phyloP scores from a whole-genome alignment of 306 rosid species.

The Ziziphus jujuba region DNA sequence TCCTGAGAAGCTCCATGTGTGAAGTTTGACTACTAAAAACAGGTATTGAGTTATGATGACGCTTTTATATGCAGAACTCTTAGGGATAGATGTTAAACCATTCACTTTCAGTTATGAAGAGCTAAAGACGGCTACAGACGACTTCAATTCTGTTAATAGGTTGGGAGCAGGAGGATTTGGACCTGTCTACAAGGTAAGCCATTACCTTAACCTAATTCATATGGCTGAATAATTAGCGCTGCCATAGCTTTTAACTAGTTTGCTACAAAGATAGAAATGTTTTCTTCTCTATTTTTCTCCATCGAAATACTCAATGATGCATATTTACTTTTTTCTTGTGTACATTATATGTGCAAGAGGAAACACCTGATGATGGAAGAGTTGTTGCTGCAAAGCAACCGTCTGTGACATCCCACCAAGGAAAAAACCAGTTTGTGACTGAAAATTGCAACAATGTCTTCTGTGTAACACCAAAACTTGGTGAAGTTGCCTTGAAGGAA shows the following conservation, averaged over 20 bases:
- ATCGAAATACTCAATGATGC: too few relatives aligned
- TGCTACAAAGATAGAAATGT: too few relatives aligned
- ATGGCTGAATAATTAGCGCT: not conserved
- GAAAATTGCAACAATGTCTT: slow-evolving; percentile 87
- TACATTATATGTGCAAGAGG: slow-evolving; percentile 36
- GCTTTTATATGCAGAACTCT: slow-evolving; percentile 46
- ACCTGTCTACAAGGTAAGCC: slow-evolving; percentile 67
- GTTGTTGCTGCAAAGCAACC: slow-evolving; percentile 77
- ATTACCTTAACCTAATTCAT: not conserved
- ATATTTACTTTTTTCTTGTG: too few relatives aligned
- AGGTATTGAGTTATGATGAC: not conserved
- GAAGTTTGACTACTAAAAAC: not conserved
- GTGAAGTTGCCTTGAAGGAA: slow-evolving; percentile 76
- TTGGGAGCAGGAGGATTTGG: slow-evolving; percentile 93
- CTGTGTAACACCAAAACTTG: slow-evolving; percentile 81
- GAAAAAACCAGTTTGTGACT: slow-evolving; percentile 72
- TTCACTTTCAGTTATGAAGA: slow-evolving; percentile 65
- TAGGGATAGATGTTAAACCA: slow-evolving; percentile 64
- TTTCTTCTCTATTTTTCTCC: too few relatives aligned
- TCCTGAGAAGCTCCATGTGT: too few relatives aligned
- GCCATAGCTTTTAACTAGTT: too few relatives aligned
- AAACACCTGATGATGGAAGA: slow-evolving; percentile 71
- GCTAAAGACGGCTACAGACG: slow-evolving; percentile 61
- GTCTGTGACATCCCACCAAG: slow-evolving; percentile 73
- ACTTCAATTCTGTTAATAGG: slow-evolving; percentile 55